Conservation (phyloP, 306 rosid genomes). For the Prunus davidiana region DNA sequence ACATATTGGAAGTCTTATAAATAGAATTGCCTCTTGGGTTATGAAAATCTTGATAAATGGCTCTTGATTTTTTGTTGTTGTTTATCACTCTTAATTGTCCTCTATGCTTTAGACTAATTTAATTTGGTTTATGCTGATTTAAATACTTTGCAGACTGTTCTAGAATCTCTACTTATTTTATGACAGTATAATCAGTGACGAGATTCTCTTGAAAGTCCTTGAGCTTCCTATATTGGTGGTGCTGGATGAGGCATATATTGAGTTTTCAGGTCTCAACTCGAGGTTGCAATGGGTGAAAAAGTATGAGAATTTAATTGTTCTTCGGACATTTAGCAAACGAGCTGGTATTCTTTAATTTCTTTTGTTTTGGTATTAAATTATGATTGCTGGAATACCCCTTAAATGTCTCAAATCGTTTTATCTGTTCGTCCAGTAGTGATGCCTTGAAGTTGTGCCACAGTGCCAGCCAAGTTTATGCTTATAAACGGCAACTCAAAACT, state of each 20-base stretch:
- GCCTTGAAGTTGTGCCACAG: no score
- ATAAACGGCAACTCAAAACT: no score
- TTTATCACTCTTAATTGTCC: no score
- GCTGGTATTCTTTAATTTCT: constrained; percentile 55
- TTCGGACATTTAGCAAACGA: constrained; percentile 94
- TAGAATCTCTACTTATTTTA: not conserved
- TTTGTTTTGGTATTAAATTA: not conserved
- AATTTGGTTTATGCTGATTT: not conserved
- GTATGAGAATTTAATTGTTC: constrained; percentile 83
- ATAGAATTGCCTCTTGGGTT: no score
- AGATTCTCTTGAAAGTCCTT: constrained; percentile 72
- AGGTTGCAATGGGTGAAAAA: constrained; percentile 92
- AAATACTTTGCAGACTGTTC: not conserved
- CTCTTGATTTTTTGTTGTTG: no score
- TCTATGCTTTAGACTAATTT: no score
- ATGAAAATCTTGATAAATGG: no score
- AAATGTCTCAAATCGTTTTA: no score
- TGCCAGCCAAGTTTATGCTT: no score
- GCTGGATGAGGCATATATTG: constrained; percentile 94
- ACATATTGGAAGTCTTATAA: no score
- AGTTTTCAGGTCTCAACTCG: constrained; percentile 64
- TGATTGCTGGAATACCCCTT: no score
- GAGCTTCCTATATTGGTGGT: constrained; percentile 91
- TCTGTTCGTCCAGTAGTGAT: no score
- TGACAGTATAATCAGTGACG: constrained; percentile 76